These are phyloP conservation scores for Aspergillus sp. DNA, from an alignment of 2,329 filamentous ascomycete species.

Conservation along the genomic window DNA sequence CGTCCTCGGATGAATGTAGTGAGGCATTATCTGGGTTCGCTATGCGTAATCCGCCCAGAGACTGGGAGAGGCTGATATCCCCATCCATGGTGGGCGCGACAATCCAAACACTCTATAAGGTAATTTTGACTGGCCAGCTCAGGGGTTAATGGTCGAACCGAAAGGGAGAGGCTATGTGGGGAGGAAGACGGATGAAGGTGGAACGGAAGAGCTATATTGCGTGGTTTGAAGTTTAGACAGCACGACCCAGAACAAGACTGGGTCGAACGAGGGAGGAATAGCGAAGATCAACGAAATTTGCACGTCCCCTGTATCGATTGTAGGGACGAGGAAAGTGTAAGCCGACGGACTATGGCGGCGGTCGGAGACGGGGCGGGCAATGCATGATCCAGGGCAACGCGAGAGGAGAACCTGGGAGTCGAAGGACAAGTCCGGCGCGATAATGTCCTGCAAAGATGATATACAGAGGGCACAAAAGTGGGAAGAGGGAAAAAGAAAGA, in stretches of 20 bases:
- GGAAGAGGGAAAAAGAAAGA: not conserved
- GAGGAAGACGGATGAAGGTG: conserved; percentile 12
- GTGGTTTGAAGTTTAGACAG: conserved; percentile 9
- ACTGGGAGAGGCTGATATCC: conserved; percentile 88
- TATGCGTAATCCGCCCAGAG: conserved; percentile 90
- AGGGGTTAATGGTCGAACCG: conserved; percentile 10
- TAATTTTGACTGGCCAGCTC: conserved; percentile 5
- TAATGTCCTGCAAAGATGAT: conserved; percentile 1
- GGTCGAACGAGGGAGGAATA: conserved; percentile 6
- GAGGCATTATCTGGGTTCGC: conserved; percentile 86
- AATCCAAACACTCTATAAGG: conserved; percentile 3
- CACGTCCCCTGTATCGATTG: conserved; percentile 1
- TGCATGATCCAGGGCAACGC: conserved; percentile 28
- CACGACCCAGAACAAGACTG: conserved; percentile 10
- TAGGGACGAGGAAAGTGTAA: conserved; percentile 9
- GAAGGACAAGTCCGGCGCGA: conserved; percentile 5
- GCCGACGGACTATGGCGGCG: conserved; percentile 34
- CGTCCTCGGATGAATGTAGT: conserved; percentile 37
- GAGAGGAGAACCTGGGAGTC: conserved; percentile 2
- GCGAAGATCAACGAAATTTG: not conserved
- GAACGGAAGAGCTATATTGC: conserved; percentile 15
- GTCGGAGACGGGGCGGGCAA: conserved; percentile 30
- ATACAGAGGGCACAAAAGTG: conserved; percentile 5
- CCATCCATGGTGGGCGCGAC: conserved; percentile 69
- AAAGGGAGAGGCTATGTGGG: conserved; percentile 10